Evolutionary conservation across 371 early-diverging fungal genomes (phyloP).

Genomic region (Rhizopus delemar): DNA sequence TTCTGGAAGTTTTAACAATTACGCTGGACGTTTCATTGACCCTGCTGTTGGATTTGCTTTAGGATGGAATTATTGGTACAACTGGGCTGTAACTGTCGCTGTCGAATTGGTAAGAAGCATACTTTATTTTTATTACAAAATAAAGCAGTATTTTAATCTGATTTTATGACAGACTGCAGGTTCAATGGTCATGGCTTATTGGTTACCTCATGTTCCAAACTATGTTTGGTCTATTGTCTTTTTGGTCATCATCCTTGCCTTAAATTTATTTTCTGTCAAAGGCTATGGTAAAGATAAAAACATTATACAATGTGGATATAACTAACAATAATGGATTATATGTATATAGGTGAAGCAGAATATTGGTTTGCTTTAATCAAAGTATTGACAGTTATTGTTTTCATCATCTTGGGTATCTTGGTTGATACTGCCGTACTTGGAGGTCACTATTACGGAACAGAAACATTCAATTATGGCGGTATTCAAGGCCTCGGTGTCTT

Average conservation of each 20-base stretch:
- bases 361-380: constrained; percentile 75
- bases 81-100: constrained; percentile 83
- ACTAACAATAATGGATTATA: background rate
- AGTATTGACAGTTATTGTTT: constrained; percentile 65
- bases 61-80: constrained; percentile 79
- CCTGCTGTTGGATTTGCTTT: constrained; percentile 84
- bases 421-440: constrained; percentile 56
- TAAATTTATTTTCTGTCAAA: constrained; percentile 57
- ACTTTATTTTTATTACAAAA: background rate
- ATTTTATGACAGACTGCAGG: constrained; percentile 28
- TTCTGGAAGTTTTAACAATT: constrained; percentile 84
- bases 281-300: constrained; percentile 46
- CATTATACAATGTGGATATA: too few species aligned
- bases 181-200: constrained; percentile 57
- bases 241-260: constrained; percentile 44
- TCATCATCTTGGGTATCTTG: constrained; percentile 66
- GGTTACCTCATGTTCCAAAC: constrained; percentile 68
- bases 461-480: constrained; percentile 32
- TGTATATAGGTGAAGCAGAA: constrained; percentile 47
- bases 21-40: constrained; percentile 82
- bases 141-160: background rate
- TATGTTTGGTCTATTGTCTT: constrained; percentile 55
- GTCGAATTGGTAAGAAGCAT: constrained; percentile 55
- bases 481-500: constrained; percentile 39
- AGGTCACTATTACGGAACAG: constrained; percentile 37